Percentiles rank a stretch among this genome's conserved stretches.
These are phyloP conservation scores for Fusarium sp. DNA, from an alignment of 2,329 filamentous ascomycete species.

Conservation along the genomic window DNA sequence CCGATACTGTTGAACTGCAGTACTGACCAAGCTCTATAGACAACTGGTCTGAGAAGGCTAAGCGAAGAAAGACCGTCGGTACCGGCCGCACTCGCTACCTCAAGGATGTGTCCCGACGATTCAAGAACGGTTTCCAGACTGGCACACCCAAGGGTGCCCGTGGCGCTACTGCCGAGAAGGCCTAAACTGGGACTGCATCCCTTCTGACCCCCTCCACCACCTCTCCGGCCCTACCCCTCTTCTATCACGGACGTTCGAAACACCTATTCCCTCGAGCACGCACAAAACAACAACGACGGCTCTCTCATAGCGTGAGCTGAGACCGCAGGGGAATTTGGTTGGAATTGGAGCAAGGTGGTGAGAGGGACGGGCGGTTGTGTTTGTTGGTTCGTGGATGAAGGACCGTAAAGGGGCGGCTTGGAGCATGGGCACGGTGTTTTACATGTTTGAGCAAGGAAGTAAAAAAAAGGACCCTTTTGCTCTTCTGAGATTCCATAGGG, in stretches of 20 bases:
- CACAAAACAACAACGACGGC: slow-evolving; percentile 20
- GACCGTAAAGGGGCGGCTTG: slow-evolving; percentile 41
- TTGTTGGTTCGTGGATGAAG: slow-evolving; percentile 38
- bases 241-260: slow-evolving; percentile 20
- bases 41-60: slow-evolving; percentile 99
- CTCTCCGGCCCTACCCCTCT: slow-evolving; percentile 28
- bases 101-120: slow-evolving; percentile 90
- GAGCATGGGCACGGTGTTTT: slow-evolving; percentile 53
- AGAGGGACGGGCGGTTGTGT: slow-evolving; percentile 31
- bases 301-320: slow-evolving; percentile 24
- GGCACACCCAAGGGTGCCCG: slow-evolving; percentile 87
- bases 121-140: slow-evolving; percentile 97
- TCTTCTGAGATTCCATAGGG: slow-evolving; percentile 49
- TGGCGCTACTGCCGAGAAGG: slow-evolving; percentile 63
- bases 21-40: slow-evolving; percentile 63
- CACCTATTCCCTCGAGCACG: slow-evolving; percentile 14
- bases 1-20: slow-evolving; percentile 5
- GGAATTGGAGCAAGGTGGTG: slow-evolving; percentile 31
- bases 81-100: slow-evolving; percentile 96
- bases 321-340: slow-evolving; percentile 23
- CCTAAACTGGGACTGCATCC: slow-evolving; percentile 44
- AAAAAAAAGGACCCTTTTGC: slow-evolving; percentile 42
- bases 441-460: slow-evolving; percentile 50
- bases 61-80: slow-evolving; percentile 99
- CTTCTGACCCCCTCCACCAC: slow-evolving; percentile 34